Evolutionary conservation across 106 monocot genomes (phyloP), one percentile per base, ranked within the genome.

Genomic region (Apostasia shenzhenica): DNA sequence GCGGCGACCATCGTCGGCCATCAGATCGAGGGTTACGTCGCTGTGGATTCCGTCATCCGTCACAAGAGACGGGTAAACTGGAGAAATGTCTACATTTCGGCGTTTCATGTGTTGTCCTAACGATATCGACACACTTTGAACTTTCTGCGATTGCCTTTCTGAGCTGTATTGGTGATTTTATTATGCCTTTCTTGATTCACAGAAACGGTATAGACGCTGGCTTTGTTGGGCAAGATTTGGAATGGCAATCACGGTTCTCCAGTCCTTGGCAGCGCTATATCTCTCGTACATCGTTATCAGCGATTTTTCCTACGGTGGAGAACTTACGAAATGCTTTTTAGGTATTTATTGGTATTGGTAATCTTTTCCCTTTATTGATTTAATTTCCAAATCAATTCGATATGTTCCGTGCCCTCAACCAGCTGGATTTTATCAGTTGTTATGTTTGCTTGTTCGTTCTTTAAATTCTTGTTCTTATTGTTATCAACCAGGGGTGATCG

Each of bases 201-300:
- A 99, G 97, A 76, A 78, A 61, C 78, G 87, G 58, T 99, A 99
- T 53, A 81, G 76, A 59, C 66, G 84, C 71, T 99, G 97, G 97
- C 85, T 99, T 43, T 93, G 92, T 89, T 99, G 97, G 97, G 85
- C 90, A 5, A 90, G 97, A 72, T 77, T 87, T 67, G 97, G 97
- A 55, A 80, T 85, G 77, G 58, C 72, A 42, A 69, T 99, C 43
- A 90, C 82, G 39, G 67, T 75, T 3, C 73, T 83, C 45, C 97
- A 99, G 63, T 81, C 90, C 72, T 12, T 78, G 13, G 75, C 75
- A 26, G 87, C 90, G 49, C 66, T 99, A 68, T 99, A 87, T 70
- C 75, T 99, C 51, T 73, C 79, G 54, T 59, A 75, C 47, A 62
- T 90, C 1, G 48, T 87, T 5, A 70, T 68, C 41, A 90, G 78